These are phyloP conservation scores for Acanthamoeba triangularis DNA, from an alignment of 208 protist genomes.

Conservation along the genomic window DNA sequence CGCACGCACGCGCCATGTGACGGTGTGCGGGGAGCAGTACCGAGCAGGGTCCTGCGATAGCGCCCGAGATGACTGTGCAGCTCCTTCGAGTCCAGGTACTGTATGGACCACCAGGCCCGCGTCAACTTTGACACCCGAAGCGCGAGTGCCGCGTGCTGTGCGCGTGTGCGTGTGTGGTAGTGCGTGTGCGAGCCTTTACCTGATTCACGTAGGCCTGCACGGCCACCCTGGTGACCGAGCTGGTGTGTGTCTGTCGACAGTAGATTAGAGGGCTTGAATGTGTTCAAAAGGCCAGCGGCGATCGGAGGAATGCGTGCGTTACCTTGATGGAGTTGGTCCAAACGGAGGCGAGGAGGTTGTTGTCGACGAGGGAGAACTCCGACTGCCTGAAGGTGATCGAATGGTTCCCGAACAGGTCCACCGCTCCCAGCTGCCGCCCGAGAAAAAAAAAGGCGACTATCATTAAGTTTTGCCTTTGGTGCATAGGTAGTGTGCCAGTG, in stretches of 20 bases:
- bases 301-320: neutral
- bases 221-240: neutral
- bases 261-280: neutral
- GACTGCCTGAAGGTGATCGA: slow-evolving; percentile 5
- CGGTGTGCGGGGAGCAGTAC: neutral
- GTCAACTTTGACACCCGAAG: neutral
- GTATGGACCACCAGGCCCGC: neutral
- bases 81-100: slow-evolving; percentile 50
- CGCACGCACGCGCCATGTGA: neutral
- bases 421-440: neutral
- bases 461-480: too few species aligned
- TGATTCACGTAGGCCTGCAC: slow-evolving; percentile 1
- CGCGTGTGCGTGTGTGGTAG: neutral
- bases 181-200: neutral
- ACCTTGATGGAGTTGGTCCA: slow-evolving; percentile 56
- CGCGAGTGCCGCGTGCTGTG: too few species aligned
- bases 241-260: slow-evolving; percentile 4
- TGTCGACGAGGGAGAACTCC: slow-evolving; percentile 47
- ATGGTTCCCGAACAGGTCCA: neutral
- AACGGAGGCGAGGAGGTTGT: slow-evolving; percentile 1
- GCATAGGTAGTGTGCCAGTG: neutral
- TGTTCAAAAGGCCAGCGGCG: neutral
- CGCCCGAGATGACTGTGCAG: neutral
- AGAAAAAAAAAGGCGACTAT: neutral
- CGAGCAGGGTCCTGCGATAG: neutral